These are phyloP conservation scores for Candida caryicola DNA, from an alignment of 805 yeast genomes.

Conservation along the genomic window DNA sequence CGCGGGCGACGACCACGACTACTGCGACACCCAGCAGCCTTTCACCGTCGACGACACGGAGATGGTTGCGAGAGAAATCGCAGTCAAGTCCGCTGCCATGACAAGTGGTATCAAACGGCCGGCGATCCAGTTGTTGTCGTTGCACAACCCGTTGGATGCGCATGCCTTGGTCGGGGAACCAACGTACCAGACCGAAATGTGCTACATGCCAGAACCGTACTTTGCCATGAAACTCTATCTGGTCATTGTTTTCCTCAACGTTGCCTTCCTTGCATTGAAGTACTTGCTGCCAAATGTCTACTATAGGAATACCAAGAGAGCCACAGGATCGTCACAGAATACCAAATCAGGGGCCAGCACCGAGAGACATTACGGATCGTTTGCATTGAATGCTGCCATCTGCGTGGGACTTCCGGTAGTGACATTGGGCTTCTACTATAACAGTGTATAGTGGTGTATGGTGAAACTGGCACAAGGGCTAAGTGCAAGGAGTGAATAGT, in stretches of 20 bases:
- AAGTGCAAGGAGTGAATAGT: too few relatives aligned
- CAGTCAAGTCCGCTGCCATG: constrained; percentile 89
- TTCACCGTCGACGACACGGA: constrained; percentile 14
- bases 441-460: too few relatives aligned
- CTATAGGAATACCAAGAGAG: constrained; percentile 3
- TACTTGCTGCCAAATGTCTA: constrained; percentile 7
- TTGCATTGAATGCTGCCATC: constrained; percentile 2
- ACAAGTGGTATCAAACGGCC: constrained; percentile 87
- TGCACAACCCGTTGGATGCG: constrained; percentile 45
- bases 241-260: constrained; percentile 6
- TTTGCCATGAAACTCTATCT: constrained; percentile 17
- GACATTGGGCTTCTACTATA: background rate
- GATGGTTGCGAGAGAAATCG: constrained; percentile 53
- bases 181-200: constrained; percentile 45
- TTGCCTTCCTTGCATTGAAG: constrained; percentile 13
- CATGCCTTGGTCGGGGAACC: constrained; percentile 2
- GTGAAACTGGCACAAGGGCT: too few relatives aligned
- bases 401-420: constrained; percentile 4
- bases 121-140: constrained; percentile 78
- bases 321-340: background rate
- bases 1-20: constrained; percentile 97
- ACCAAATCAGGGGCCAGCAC: background rate
- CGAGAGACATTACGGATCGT: constrained; percentile 2
- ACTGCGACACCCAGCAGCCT: constrained; percentile 72
- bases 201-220: constrained; percentile 58